These are phyloP conservation scores for Fraxinus anomala DNA, from an alignment of 257 asterid genomes.

Conservation along the genomic window DNA sequence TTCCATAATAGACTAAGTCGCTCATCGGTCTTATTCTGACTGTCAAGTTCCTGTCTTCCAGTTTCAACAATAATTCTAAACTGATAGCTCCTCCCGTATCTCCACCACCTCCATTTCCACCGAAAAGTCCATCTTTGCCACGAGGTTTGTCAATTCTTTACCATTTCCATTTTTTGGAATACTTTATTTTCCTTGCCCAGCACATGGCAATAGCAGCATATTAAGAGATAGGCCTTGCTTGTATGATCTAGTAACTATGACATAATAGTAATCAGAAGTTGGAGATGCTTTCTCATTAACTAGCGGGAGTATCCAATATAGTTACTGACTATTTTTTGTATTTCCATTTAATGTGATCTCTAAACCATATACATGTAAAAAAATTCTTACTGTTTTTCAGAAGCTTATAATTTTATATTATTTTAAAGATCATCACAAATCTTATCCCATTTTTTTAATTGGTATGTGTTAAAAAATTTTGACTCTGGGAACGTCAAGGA, in stretches of 20 bases:
- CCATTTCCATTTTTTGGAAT: background rate
- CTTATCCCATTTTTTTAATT: background rate
- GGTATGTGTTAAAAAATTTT: background rate
- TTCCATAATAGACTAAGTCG: conserved; percentile 6
- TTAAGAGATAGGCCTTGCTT: background rate
- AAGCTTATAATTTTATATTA: background rate
- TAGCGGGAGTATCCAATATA: background rate
- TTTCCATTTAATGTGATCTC: background rate
- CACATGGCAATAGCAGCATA: background rate
- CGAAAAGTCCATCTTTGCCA: conserved; percentile 46
- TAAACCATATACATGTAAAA: background rate
- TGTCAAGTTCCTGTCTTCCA: conserved; percentile 35
- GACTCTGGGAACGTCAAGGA: background rate
- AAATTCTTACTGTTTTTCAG: background rate
- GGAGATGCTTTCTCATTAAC: background rate
- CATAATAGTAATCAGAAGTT: background rate
- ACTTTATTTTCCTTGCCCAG: background rate
- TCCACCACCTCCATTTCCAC: conserved; percentile 77
- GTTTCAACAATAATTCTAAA: conserved; percentile 55
- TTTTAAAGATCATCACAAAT: background rate
- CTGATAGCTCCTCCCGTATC: conserved; percentile 54
- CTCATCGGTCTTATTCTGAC: conserved; percentile 31
- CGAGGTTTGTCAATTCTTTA: conserved; percentile 39
- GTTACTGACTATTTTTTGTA: background rate
- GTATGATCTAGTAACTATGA: conserved; percentile 1